These are phyloP conservation scores for Monilinia laxa DNA, from an alignment of 2,329 filamentous ascomycete genomes.

Conservation along the genomic window DNA sequence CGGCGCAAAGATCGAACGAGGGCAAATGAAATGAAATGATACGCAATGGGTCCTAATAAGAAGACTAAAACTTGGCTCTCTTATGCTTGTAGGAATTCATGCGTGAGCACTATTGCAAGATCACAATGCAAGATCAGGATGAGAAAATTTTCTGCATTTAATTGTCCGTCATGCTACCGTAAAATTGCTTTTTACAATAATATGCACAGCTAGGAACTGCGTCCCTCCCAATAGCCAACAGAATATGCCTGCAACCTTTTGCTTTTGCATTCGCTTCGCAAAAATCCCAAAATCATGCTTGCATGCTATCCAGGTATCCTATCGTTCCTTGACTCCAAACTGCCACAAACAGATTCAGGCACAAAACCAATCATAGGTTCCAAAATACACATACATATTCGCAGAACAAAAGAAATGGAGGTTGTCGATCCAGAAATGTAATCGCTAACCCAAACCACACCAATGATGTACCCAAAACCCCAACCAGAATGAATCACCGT, in stretches of 20 bases:
- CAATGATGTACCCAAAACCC: background rate
- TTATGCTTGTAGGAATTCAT: background rate
- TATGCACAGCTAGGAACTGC: background rate
- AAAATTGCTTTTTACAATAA: background rate
- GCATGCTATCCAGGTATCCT: background rate
- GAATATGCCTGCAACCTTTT: background rate
- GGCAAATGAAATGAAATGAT: conserved; percentile 17
- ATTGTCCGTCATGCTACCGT: background rate
- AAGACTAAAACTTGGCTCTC: too few species aligned
- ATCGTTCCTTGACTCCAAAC: background rate
- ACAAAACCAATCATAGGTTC: background rate
- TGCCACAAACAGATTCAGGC: background rate
- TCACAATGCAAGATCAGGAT: background rate
- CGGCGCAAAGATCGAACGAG: conserved; percentile 29
- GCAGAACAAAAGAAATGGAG: background rate
- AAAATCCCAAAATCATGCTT: conserved; percentile 1
- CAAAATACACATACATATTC: background rate
- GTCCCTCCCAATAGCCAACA: background rate
- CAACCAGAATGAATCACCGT: background rate
- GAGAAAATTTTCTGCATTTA: background rate
- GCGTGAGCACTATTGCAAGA: background rate
- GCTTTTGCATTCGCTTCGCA: background rate
- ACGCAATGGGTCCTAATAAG: conserved; percentile 10
- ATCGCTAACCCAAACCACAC: background rate
- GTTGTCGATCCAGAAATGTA: background rate